Evolutionary conservation across 192 early-diverging fungal genomes (phyloP).

Genomic region (Coemansia sp.): DNA sequence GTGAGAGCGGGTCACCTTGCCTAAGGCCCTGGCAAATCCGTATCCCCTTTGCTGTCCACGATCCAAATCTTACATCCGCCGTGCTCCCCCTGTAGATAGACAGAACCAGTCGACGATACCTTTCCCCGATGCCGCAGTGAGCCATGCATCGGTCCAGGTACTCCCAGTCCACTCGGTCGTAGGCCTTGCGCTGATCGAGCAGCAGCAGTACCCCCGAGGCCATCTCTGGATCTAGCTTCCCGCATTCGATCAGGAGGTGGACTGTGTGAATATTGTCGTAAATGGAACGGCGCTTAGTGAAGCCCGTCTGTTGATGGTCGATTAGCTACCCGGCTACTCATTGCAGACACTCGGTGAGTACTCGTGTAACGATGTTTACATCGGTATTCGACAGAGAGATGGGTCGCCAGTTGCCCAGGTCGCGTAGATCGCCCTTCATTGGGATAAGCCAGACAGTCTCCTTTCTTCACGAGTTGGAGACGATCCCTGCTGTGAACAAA

Average conservation of each 20-base stretch:
- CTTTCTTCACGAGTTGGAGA: neutral
- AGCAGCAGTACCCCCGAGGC: neutral
- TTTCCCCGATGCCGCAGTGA: neutral
- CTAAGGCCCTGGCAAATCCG: neutral
- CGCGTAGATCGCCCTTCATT: conserved; percentile 13
- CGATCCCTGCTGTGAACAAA: neutral
- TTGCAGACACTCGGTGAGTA: neutral
- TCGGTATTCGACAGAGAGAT: conserved; percentile 7
- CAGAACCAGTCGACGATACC: neutral
- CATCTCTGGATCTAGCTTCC: neutral
- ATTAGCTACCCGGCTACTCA: neutral
- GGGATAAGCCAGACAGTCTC: neutral
- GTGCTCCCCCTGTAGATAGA: neutral
- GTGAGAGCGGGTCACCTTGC: conserved; percentile 6
- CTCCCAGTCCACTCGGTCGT: conserved; percentile 18
- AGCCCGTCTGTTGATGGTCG: too few relatives aligned
- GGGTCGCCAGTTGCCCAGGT: conserved; percentile 10
- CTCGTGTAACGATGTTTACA: neutral
- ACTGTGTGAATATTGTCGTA: conserved; percentile 5
- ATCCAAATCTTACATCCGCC: neutral
- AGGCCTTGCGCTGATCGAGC: conserved; percentile 11
- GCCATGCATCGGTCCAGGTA: neutral
- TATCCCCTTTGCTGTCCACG: neutral
- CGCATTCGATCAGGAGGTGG: conserved; percentile 1
- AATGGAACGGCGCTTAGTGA: too few relatives aligned